Percentiles rank a stretch among this genome's conserved stretches.
Evolutionary conservation across 1,284 basidiomycete species (phyloP).

Genomic region (Cutaneotrichosporon cavernicola): DNA sequence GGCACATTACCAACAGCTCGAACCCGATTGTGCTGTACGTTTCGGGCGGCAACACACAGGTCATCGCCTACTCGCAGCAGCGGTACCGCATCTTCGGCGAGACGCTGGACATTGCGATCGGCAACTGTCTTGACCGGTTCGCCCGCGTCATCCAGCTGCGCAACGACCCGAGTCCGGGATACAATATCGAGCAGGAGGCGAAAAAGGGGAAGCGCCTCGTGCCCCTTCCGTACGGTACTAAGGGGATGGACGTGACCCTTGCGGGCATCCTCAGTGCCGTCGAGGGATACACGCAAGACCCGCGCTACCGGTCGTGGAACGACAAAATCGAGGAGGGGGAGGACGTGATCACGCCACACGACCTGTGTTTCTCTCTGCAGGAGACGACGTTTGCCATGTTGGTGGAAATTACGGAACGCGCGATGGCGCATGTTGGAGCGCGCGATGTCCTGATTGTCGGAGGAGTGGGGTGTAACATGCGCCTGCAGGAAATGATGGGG

Average conservation of each 20-base stretch:
- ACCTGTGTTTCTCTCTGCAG: conserved; percentile 94
- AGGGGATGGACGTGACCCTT: conserved; percentile 97
- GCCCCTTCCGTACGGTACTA: conserved; percentile 89
- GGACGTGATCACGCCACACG: conserved; percentile 84
- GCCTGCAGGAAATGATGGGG: conserved; percentile 98
- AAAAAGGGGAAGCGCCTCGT: conserved; percentile 72
- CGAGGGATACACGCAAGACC: conserved; percentile 82
- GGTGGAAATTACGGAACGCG: conserved; percentile 97
- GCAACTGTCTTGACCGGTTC: conserved; percentile 97
- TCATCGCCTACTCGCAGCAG: conserved; percentile 96
- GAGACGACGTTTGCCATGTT: conserved; percentile 99
- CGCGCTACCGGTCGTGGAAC: conserved; percentile 61
- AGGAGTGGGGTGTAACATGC: conserved; percentile 93
- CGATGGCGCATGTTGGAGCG: conserved; percentile 97
- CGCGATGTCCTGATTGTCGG: conserved; percentile 96
- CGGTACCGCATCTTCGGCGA: conserved; percentile 98
- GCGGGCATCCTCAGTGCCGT: conserved; percentile 87
- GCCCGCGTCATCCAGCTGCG: conserved; percentile 92
- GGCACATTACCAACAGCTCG: conserved; percentile 87
- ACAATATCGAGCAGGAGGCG: conserved; percentile 95
- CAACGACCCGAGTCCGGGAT: conserved; percentile 97
- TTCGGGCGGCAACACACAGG: conserved; percentile 98
- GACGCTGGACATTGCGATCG: conserved; percentile 97
- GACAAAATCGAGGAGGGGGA: conserved; percentile 41
- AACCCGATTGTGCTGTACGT: conserved; percentile 98